Evolutionary conservation across 2,329 filamentous ascomycete genomes (phyloP).

Genomic region (Apiospora arundinis): DNA sequence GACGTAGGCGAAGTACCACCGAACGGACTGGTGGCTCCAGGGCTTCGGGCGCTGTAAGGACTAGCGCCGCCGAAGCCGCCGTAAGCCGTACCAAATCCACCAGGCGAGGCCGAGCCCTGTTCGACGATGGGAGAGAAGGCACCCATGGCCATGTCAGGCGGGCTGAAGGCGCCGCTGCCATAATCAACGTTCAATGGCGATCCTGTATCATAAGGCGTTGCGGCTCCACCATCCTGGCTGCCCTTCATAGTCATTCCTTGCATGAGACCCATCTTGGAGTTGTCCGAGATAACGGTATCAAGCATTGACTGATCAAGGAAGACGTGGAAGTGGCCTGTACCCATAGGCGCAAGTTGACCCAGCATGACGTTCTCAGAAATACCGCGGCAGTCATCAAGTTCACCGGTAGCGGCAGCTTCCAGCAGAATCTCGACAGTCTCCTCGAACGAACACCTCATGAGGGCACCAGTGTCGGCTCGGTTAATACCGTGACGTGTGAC

Average conservation of each 20-base stretch:
- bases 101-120: conserved; percentile 73
- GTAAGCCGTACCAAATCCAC: conserved; percentile 70
- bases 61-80: conserved; percentile 62
- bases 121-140: conserved; percentile 81
- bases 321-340: conserved; percentile 94
- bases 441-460: conserved; percentile 99
- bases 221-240: conserved; percentile 78
- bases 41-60: conserved; percentile 72
- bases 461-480: conserved; percentile 92
- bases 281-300: conserved; percentile 92
- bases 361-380: conserved; percentile 99
- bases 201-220: conserved; percentile 91
- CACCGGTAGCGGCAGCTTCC: conserved; percentile 91
- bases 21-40: conserved; percentile 78
- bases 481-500: conserved; percentile 99
- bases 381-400: conserved; percentile 96
- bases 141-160: conserved; percentile 56
- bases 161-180: conserved; percentile 64
- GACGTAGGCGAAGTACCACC: conserved; percentile 71
- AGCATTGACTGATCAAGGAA: conserved; percentile 95
- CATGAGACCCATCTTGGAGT: conserved; percentile 83
- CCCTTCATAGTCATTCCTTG: conserved; percentile 80
- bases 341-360: conserved; percentile 95
- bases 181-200: conserved; percentile 75
- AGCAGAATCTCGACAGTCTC: conserved; percentile 98